Evolutionary conservation across 129 eudicot genomes (phyloP).

Genomic region (Arctium lappa): DNA sequence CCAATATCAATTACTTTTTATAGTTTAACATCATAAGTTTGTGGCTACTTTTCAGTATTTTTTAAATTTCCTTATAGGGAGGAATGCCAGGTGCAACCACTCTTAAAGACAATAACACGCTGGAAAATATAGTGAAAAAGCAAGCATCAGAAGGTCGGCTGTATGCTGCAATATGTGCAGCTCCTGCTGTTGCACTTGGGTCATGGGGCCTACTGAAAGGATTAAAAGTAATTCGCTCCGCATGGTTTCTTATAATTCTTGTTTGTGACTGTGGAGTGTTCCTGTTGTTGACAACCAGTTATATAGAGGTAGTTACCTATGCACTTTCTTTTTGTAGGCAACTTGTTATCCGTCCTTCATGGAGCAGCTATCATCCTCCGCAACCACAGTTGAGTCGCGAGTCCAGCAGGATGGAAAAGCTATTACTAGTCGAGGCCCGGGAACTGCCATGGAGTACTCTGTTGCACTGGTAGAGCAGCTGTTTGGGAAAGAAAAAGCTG

Average conservation of each 20-base stretch:
- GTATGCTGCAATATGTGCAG: slow-evolving; percentile 94
- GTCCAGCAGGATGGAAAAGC: slow-evolving; percentile 84
- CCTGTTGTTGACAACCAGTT: slow-evolving; percentile 5
- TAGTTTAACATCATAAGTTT: neutral
- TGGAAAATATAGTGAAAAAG: slow-evolving; percentile 70
- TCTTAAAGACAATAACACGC: slow-evolving; percentile 53
- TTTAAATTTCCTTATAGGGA: slow-evolving; percentile 40
- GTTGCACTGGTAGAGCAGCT: slow-evolving; percentile 73
- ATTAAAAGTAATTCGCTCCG: slow-evolving; percentile 43
- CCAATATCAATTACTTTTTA: neutral
- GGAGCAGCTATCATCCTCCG: slow-evolving; percentile 82
- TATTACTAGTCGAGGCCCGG: slow-evolving; percentile 93
- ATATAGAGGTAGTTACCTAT: neutral
- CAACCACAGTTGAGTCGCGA: slow-evolving; percentile 77
- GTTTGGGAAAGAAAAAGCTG: slow-evolving; percentile 83
- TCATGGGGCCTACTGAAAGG: slow-evolving; percentile 96
- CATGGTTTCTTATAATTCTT: neutral
- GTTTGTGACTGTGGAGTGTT: neutral
- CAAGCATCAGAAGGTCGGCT: slow-evolving; percentile 86
- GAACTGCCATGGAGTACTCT: slow-evolving; percentile 87
- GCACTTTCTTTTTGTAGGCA: slow-evolving; percentile 47
- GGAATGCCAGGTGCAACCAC: slow-evolving; percentile 85
- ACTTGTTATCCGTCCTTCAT: slow-evolving; percentile 92
- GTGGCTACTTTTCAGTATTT: neutral
- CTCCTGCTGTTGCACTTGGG: slow-evolving; percentile 97